These are phyloP conservation scores for Magnolia changhungtana DNA, from an alignment of 164 flowering plant species.

Conservation along the genomic window DNA sequence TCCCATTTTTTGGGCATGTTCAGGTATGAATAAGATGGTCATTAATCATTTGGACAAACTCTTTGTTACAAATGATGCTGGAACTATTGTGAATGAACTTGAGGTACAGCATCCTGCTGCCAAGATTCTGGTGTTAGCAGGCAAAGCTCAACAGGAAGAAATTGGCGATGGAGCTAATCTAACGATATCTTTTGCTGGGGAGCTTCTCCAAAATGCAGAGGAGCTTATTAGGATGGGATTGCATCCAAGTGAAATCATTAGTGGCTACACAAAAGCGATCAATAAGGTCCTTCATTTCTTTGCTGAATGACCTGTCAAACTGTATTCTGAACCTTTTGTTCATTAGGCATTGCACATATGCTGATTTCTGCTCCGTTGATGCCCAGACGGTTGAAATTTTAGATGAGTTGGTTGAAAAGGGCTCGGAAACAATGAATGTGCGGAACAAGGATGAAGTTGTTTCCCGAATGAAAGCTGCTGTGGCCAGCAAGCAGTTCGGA, in stretches of 20 bases:
- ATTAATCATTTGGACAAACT: conserved; percentile 95
- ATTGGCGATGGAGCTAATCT: conserved; percentile 97
- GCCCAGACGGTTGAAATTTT: conserved; percentile 62
- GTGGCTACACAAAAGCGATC: conserved; percentile 78
- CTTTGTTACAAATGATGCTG: conserved; percentile 93
- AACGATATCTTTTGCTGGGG: conserved; percentile 88
- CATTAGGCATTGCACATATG: not conserved
- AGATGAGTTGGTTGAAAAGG: conserved; percentile 68
- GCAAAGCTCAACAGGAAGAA: conserved; percentile 95
- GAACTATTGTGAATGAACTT: conserved; percentile 88
- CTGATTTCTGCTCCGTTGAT: conserved; percentile 1
- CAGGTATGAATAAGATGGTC: conserved; percentile 99
- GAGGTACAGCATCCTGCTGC: conserved; percentile 99
- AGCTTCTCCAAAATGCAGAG: conserved; percentile 82
- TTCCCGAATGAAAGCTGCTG: conserved; percentile 75
- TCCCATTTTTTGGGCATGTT: not conserved
- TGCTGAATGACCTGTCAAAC: not conserved
- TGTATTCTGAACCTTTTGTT: not conserved
- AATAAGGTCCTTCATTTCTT: conserved; percentile 46
- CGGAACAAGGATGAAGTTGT: conserved; percentile 69
- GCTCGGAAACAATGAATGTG: conserved; percentile 88
- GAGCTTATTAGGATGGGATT: conserved; percentile 92
- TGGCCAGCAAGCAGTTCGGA: conserved; percentile 97
- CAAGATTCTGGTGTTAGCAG: conserved; percentile 83
- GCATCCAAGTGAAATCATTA: conserved; percentile 93